Evolutionary conservation across 768 basidiomycete genomes (phyloP).

Genomic region (Phaeotremella skinneri): DNA sequence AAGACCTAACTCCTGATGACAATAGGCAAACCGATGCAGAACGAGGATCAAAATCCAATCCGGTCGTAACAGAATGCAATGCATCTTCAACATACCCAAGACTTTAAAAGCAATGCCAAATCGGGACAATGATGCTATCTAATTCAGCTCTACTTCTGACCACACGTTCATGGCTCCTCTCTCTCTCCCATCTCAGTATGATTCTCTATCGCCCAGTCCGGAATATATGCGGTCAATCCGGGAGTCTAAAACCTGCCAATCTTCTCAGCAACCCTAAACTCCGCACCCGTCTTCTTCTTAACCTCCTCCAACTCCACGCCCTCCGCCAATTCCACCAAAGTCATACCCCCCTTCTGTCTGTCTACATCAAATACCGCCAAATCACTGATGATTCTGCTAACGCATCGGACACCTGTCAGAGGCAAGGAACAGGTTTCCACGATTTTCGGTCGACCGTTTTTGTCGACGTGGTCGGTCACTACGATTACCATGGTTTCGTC

Average conservation of each 20-base stretch:
- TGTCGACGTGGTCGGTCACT: conserved; percentile 85
- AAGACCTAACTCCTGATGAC: too few relatives aligned
- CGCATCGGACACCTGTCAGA: conserved; percentile 79
- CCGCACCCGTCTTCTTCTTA: conserved; percentile 78
- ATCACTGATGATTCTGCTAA: conserved; percentile 91
- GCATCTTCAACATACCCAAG: too few relatives aligned
- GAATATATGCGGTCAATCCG: neutral
- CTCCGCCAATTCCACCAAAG: conserved; percentile 76
- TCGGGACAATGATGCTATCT: too few relatives aligned
- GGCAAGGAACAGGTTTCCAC: conserved; percentile 76
- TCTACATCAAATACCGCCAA: conserved; percentile 83
- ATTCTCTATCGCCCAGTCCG: neutral
- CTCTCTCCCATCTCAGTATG: too few relatives aligned
- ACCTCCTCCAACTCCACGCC: conserved; percentile 83
- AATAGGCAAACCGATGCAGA: too few relatives aligned
- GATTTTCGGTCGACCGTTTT: conserved; percentile 86
- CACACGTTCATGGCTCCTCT: too few relatives aligned
- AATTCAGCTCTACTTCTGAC: too few relatives aligned
- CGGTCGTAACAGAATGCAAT: too few relatives aligned
- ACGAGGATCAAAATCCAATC: too few relatives aligned
- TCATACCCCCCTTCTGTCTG: conserved; percentile 67
- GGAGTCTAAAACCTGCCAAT: conserved; percentile 26
- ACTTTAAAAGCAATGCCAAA: too few relatives aligned
- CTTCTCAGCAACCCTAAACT: conserved; percentile 58
- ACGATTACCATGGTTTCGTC: conserved; percentile 87